Evolutionary conservation across 306 rosid species (phyloP).

Genomic region (Leucaena leucocephala): DNA sequence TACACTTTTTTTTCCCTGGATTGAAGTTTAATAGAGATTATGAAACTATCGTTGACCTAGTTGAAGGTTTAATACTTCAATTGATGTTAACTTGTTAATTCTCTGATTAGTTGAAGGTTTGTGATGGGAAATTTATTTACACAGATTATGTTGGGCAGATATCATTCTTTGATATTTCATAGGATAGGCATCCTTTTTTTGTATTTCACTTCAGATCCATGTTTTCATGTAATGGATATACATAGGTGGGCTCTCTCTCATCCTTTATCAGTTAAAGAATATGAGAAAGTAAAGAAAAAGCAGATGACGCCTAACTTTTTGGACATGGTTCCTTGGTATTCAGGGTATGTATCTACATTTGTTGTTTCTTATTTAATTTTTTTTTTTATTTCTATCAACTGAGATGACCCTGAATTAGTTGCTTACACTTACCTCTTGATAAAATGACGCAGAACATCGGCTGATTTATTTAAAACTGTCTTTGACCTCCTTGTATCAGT

Average conservation of each 20-base stretch:
- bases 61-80: background rate
- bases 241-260: constrained; percentile 98
- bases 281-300: constrained; percentile 82
- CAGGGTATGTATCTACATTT: constrained; percentile 63
- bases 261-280: constrained; percentile 85
- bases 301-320: constrained; percentile 92
- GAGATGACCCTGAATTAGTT: constrained; percentile 34
- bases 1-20: background rate
- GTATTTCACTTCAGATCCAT: constrained; percentile 20
- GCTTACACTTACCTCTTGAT: constrained; percentile 33
- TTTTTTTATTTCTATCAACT: constrained; percentile 11
- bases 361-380: constrained; percentile 14
- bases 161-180: constrained; percentile 27
- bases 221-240: constrained; percentile 39
- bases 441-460: constrained; percentile 85
- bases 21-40: background rate
- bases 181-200: constrained; percentile 17
- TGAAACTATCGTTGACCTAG: background rate
- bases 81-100: background rate
- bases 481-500: constrained; percentile 97
- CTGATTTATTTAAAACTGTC: constrained; percentile 98
- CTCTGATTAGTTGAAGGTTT: background rate
- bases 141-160: background rate
- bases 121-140: background rate
- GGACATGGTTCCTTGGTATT: constrained; percentile 99